phyloP scores from a whole-genome alignment of 2,329 filamentous ascomycete genomes.

The Pseudopithomyces maydicus region DNA sequence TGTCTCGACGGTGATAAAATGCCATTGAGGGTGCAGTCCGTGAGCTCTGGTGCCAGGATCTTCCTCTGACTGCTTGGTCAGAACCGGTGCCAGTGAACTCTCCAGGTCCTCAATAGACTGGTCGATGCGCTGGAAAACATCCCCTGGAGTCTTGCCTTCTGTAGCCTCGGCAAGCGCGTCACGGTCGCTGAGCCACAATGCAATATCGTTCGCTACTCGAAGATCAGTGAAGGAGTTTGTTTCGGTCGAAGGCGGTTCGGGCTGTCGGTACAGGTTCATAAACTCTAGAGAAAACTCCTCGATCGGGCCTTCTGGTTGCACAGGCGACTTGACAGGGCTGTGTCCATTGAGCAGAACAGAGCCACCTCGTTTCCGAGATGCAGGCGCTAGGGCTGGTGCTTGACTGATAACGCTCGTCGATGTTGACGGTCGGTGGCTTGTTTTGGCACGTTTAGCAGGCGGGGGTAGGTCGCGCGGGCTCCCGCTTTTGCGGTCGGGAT shows the following conservation, averaged over 20 bases:
- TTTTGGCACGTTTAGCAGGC: slow-evolving; percentile 78
- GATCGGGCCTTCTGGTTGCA: slow-evolving; percentile 67
- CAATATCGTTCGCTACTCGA: slow-evolving; percentile 73
- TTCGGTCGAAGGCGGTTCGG: slow-evolving; percentile 59
- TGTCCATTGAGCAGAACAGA: slow-evolving; percentile 64
- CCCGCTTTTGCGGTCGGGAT: slow-evolving; percentile 53
- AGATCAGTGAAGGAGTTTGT: slow-evolving; percentile 82
- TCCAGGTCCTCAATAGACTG: slow-evolving; percentile 59
- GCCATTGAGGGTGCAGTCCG: slow-evolving; percentile 71
- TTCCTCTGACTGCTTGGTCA: slow-evolving; percentile 59
- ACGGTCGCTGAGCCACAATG: slow-evolving; percentile 77
- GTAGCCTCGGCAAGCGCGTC: slow-evolving; percentile 71
- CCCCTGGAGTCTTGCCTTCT: slow-evolving; percentile 64
- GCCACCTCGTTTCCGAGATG: slow-evolving; percentile 64
- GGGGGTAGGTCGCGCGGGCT: slow-evolving; percentile 61
- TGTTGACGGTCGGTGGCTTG: slow-evolving; percentile 76
- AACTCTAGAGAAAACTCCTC: slow-evolving; percentile 79
- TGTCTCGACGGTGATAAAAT: slow-evolving; percentile 64
- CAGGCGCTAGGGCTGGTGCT: slow-evolving; percentile 68
- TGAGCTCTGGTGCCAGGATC: slow-evolving; percentile 54
- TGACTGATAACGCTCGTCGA: slow-evolving; percentile 73
- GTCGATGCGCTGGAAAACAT: slow-evolving; percentile 72
- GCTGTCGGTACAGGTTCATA: slow-evolving; percentile 72
- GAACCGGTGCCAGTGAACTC: slow-evolving; percentile 54
- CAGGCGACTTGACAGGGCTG: slow-evolving; percentile 79